phyloP scores from a whole-genome alignment of 768 basidiomycete species.

The Kwoniella sp. region DNA sequence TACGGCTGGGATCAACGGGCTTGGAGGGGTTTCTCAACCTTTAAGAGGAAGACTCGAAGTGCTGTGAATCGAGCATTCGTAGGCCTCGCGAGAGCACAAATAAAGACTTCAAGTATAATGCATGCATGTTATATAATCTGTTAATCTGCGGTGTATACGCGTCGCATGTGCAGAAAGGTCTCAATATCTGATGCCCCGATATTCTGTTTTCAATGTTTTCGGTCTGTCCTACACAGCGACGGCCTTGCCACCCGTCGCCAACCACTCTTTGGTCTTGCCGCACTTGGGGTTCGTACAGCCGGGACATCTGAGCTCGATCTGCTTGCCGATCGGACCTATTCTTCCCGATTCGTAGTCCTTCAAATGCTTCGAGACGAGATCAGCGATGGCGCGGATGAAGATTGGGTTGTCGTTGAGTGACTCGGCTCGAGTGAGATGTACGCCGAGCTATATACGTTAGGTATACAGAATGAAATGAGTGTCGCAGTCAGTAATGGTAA shows the following conservation, averaged over 20 bases:
- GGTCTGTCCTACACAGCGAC: slow-evolving; percentile 10
- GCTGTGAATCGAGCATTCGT: not conserved
- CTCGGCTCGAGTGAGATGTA: slow-evolving; percentile 83
- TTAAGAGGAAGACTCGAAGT: not conserved
- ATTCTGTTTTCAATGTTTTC: not conserved
- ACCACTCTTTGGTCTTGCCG: slow-evolving; percentile 83
- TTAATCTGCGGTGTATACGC: too few species aligned
- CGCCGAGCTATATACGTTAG: slow-evolving; percentile 68
- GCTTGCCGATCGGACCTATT: slow-evolving; percentile 69
- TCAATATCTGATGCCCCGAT: not conserved
- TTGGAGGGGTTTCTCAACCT: not conserved
- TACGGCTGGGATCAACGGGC: not conserved
- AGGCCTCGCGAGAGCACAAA: too few species aligned
- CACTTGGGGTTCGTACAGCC: slow-evolving; percentile 90
- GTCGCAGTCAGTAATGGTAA: slow-evolving; percentile 22
- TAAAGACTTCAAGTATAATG: not conserved
- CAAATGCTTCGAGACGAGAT: slow-evolving; percentile 81
- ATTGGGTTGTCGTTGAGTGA: slow-evolving; percentile 94
- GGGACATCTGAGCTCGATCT: slow-evolving; percentile 86
- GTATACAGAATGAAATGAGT: too few species aligned
- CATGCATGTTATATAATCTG: not conserved
- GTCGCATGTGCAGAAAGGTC: too few species aligned
- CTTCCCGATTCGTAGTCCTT: slow-evolving; percentile 65
- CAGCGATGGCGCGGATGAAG: slow-evolving; percentile 91
- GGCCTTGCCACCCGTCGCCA: slow-evolving; percentile 69